Conservation (phyloP, 208 protist species). For the Leishmania gerbilli region DNA sequence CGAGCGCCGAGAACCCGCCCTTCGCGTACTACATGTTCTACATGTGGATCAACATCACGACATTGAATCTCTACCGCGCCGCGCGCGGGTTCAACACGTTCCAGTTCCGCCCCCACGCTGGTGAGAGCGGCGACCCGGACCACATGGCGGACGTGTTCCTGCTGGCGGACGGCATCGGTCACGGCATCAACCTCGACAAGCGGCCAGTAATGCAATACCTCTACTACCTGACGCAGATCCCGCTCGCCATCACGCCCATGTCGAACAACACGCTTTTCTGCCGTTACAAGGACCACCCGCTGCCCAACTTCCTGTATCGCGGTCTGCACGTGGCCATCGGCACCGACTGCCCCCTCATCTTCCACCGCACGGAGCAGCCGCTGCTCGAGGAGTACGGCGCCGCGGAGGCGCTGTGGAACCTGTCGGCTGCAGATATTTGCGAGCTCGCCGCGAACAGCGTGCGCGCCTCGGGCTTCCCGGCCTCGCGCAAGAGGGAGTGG, state of each 20-base stretch:
- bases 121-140: constrained; percentile 93
- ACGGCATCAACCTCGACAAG: constrained; percentile 96
- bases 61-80: constrained; percentile 94
- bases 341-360: constrained; percentile 94
- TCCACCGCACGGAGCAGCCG: constrained; percentile 96
- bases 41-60: constrained; percentile 97
- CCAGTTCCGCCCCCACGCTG: constrained; percentile 96
- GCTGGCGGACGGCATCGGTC: constrained; percentile 91
- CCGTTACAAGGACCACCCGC: constrained; percentile 95
- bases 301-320: constrained; percentile 92
- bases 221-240: constrained; percentile 98
- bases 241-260: constrained; percentile 97
- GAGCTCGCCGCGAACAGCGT: constrained; percentile 87
- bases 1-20: constrained; percentile 57
- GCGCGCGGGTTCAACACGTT: constrained; percentile 92
- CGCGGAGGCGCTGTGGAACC: constrained; percentile 82
- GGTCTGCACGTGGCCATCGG: constrained; percentile 97
- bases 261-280: constrained; percentile 99
- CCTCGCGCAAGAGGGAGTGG: constrained; percentile 62
- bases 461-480: constrained; percentile 76
- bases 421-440: constrained; percentile 80
- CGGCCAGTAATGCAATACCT: constrained; percentile 97
- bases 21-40: constrained; percentile 97
- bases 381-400: constrained; percentile 93
- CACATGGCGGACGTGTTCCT: constrained; percentile 89